Evolutionary conservation across 306 rosid species (phyloP).

Genomic region (Hylodesmum podocarpum): DNA sequence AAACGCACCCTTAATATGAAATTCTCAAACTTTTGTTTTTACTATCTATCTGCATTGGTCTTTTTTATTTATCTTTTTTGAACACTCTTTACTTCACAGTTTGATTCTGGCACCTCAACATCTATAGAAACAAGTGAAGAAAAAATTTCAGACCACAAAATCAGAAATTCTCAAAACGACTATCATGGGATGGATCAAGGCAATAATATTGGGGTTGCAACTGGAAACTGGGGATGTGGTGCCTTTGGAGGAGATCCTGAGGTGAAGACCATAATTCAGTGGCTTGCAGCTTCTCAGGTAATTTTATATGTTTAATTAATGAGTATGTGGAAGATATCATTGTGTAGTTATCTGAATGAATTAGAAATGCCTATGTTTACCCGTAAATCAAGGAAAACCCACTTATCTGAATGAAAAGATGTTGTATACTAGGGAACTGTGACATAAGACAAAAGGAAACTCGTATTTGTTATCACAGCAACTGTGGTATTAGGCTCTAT

Average conservation of each 20-base stretch:
- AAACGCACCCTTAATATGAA: too few relatives aligned
- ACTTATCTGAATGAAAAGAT: neutral
- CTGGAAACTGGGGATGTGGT: conserved; percentile 99
- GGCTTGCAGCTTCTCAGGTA: conserved; percentile 99
- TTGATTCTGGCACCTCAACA: conserved; percentile 37
- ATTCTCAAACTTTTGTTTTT: too few relatives aligned
- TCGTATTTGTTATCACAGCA: neutral
- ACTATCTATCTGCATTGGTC: conserved; percentile 16
- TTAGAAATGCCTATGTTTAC: neutral
- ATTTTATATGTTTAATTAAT: conserved; percentile 28
- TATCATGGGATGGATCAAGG: conserved; percentile 23
- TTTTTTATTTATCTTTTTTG: neutral
- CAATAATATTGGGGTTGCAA: conserved; percentile 66
- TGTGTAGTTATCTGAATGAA: neutral
- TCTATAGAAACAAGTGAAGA: conserved; percentile 36
- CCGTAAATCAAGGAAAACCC: neutral
- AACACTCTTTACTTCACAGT: conserved; percentile 35
- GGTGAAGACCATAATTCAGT: conserved; percentile 79
- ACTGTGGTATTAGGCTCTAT: conserved; percentile 1
- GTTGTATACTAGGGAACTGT: neutral
- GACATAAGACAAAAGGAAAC: neutral
- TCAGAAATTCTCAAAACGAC: conserved; percentile 34
- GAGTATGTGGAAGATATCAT: neutral
- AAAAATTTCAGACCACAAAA: conserved; percentile 27
- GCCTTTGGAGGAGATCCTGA: conserved; percentile 98